Evolutionary conservation across 2,329 filamentous ascomycete species (phyloP).

Genomic region (Pezicula carpinea): DNA sequence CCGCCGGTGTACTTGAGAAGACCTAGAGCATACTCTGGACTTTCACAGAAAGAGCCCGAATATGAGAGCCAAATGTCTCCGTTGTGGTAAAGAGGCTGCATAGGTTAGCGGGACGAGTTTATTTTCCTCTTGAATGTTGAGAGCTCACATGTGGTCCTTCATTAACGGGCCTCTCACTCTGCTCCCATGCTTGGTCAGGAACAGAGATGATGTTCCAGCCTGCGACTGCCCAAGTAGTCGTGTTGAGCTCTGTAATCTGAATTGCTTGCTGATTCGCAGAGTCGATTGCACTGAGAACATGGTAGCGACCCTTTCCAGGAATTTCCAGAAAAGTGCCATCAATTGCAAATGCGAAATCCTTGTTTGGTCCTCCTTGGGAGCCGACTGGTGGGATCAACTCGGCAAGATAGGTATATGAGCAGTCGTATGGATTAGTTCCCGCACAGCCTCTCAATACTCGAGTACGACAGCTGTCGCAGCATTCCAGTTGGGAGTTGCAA

Average conservation of each 20-base stretch:
- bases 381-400: not conserved
- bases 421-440: not conserved
- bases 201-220: constrained; percentile 13
- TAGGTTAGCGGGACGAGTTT: too few relatives aligned
- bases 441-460: constrained; percentile 1
- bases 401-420: not conserved
- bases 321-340: constrained; percentile 5
- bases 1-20: constrained; percentile 11
- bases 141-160: constrained; percentile 4
- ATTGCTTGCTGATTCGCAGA: constrained; percentile 7
- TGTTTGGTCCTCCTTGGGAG: not conserved
- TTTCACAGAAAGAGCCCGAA: constrained; percentile 13
- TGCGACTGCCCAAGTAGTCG: constrained; percentile 9
- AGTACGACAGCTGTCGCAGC: constrained; percentile 10
- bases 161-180: constrained; percentile 4
- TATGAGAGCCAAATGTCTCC: constrained; percentile 13
- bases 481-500: constrained; percentile 5
- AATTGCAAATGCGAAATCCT: constrained; percentile 2
- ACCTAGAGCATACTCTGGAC: constrained; percentile 11
- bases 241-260: constrained; percentile 10
- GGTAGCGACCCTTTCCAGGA: constrained; percentile 9
- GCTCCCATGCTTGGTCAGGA: constrained; percentile 14
- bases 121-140: not conserved
- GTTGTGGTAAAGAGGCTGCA: constrained; percentile 11
- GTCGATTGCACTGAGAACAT: constrained; percentile 10